Percentiles rank a stretch among this genome's conserved stretches.
Conservation (phyloP, 164 flowering plant genomes). For the Chimonanthus praecox region DNA sequence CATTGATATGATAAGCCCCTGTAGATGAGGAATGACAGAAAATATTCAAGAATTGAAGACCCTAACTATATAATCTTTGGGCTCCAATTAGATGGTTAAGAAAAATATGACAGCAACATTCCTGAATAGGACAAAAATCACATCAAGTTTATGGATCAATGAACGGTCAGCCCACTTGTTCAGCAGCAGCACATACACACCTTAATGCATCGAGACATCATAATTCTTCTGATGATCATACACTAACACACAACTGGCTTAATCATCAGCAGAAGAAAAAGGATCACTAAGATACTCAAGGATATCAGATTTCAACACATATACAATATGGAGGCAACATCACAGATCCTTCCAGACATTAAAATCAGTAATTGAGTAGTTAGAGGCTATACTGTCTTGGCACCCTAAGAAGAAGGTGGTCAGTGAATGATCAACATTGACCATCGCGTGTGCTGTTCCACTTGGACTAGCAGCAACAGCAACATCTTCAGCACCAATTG, state of each 20-base stretch:
- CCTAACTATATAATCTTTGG: not conserved
- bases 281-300: not conserved
- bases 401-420: constrained; percentile 76
- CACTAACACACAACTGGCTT: not conserved
- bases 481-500: constrained; percentile 64
- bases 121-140: not conserved
- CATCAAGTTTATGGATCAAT: not conserved
- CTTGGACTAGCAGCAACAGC: constrained; percentile 72
- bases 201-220: not conserved
- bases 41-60: not conserved
- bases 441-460: constrained; percentile 79
- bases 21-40: not conserved
- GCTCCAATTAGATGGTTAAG: not conserved
- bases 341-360: constrained; percentile 83
- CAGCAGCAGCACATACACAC: not conserved
- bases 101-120: not conserved
- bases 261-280: not conserved
- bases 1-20: not conserved
- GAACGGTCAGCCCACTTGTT: not conserved
- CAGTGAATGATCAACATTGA: constrained; percentile 55
- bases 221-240: not conserved
- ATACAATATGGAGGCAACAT: not conserved
- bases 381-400: constrained; percentile 53
- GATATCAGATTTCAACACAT: not conserved
- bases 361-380: constrained; percentile 54